A percentile compares a stretch with the other conserved stretches of the same genome.
These are phyloP conservation scores for Claviceps sp. DNA, from an alignment of 2,329 filamentous ascomycete species.

Conservation along the genomic window DNA sequence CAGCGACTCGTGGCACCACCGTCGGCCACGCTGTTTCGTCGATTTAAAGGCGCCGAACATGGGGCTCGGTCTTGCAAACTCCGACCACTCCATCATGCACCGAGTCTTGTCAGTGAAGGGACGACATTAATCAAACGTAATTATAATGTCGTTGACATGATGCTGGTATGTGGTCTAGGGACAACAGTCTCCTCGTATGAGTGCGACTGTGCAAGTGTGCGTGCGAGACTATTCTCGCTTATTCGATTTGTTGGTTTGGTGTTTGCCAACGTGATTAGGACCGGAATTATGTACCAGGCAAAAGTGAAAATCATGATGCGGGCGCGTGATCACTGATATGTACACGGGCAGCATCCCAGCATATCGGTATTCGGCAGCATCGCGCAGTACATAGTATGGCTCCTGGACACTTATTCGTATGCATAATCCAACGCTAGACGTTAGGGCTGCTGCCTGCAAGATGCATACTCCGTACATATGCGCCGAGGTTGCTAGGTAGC, in stretches of 20 bases:
- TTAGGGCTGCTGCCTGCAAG: not conserved
- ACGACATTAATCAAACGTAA: not conserved
- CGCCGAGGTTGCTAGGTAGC: not conserved
- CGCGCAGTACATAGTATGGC: not conserved
- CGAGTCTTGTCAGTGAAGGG: not conserved
- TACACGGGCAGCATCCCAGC: not conserved
- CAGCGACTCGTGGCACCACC: not conserved
- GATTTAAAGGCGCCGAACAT: not conserved
- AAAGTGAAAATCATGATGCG: not conserved
- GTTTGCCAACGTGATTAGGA: not conserved
- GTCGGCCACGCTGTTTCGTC: not conserved
- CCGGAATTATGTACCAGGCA: not conserved
- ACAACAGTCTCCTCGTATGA: not conserved
- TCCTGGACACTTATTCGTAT: not conserved
- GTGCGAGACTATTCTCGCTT: conserved; percentile 4
- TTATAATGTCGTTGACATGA: not conserved
- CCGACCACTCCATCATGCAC: not conserved
- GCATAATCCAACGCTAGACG: conserved; percentile 1
- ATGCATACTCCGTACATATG: not conserved
- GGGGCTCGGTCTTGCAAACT: not conserved
- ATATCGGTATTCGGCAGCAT: conserved; percentile 2
- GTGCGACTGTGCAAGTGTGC: conserved; percentile 1
- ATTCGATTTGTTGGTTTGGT: conserved; percentile 1
- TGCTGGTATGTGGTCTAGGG: not conserved
- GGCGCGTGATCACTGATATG: not conserved